A percentile compares a stretch with the other conserved stretches of the same genome.
These are phyloP conservation scores for Krasilnikovozyma curviuscula DNA, from an alignment of 768 basidiomycete genomes.

Conservation along the genomic window DNA sequence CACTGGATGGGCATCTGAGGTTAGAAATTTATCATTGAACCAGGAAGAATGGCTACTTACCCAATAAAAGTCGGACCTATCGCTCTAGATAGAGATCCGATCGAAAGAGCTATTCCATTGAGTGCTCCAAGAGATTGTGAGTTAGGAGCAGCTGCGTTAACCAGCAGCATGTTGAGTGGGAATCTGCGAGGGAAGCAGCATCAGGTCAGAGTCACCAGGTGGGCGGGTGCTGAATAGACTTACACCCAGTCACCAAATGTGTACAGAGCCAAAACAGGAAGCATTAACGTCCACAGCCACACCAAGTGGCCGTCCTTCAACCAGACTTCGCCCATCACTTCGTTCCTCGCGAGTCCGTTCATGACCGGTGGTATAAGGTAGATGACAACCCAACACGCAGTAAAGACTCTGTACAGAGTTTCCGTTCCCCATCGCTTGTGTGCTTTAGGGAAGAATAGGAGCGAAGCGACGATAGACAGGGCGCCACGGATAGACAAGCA, in stretches of 20 bases:
- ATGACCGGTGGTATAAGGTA: constrained; percentile 11
- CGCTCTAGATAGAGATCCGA: constrained; percentile 6
- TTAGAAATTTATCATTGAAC: no score
- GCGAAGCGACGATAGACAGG: constrained; percentile 10
- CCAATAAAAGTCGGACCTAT: constrained; percentile 2
- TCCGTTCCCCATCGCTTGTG: background rate
- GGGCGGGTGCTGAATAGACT: no score
- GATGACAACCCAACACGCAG: constrained; percentile 8
- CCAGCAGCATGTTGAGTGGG: constrained; percentile 10
- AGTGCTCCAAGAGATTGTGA: constrained; percentile 6
- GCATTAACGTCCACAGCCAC: constrained; percentile 12
- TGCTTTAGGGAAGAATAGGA: constrained; percentile 11
- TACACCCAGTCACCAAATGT: constrained; percentile 13
- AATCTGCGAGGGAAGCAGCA: no score
- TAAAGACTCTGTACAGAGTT: constrained; percentile 9
- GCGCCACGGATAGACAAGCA: constrained; percentile 8
- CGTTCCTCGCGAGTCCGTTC: constrained; percentile 7
- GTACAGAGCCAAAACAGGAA: constrained; percentile 12
- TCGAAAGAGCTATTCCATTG: constrained; percentile 6
- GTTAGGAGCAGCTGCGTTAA: constrained; percentile 7
- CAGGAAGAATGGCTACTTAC: no score
- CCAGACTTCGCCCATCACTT: constrained; percentile 1
- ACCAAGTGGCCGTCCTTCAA: constrained; percentile 8
- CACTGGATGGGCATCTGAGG: no score
- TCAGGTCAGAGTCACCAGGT: no score